phyloP scores from a whole-genome alignment of 805 yeast genomes.

The Yarrowia phangngaensis region DNA sequence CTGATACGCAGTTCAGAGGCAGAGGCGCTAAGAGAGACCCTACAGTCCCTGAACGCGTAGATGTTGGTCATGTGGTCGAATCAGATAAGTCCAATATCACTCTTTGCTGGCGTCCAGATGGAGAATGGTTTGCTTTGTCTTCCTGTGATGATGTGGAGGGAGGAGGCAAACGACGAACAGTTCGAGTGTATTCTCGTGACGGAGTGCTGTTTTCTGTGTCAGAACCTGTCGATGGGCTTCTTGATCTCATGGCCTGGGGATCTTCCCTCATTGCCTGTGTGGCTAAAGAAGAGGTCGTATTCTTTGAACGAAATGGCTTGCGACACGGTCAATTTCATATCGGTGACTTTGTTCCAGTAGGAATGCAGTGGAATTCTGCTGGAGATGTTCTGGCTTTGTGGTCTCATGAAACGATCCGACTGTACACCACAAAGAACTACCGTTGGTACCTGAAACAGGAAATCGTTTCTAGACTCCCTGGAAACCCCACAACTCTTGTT shows the following conservation, averaged over 20 bases:
- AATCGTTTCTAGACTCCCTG: conserved; percentile 38
- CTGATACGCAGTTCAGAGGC: conserved; percentile 95
- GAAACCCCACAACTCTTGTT: conserved; percentile 37
- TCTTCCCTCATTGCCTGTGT: conserved; percentile 83
- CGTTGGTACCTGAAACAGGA: conserved; percentile 95
- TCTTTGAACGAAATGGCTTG: conserved; percentile 90
- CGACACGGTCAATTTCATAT: conserved; percentile 82
- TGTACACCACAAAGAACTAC: conserved; percentile 90
- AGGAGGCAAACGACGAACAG: conserved; percentile 52
- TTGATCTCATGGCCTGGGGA: conserved; percentile 74
- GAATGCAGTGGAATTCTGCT: conserved; percentile 73
- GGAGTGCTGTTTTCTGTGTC: conserved; percentile 77
- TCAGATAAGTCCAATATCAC: conserved; percentile 48
- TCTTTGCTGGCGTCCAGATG: conserved; percentile 95
- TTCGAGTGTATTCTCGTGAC: conserved; percentile 73
- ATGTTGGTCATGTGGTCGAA: conserved; percentile 58
- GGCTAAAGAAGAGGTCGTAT: conserved; percentile 59
- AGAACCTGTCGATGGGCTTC: conserved; percentile 84
- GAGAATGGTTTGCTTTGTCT: conserved; percentile 72
- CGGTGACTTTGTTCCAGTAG: conserved; percentile 49
- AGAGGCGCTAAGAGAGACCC: conserved; percentile 90
- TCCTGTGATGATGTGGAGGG: conserved; percentile 53
- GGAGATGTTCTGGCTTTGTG: conserved; percentile 75
- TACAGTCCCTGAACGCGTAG: conserved; percentile 70
- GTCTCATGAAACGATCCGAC: conserved; percentile 58